Evolutionary conservation across 176 grass and related monocot genomes (phyloP).

Genomic region (Raddia guianensis): DNA sequence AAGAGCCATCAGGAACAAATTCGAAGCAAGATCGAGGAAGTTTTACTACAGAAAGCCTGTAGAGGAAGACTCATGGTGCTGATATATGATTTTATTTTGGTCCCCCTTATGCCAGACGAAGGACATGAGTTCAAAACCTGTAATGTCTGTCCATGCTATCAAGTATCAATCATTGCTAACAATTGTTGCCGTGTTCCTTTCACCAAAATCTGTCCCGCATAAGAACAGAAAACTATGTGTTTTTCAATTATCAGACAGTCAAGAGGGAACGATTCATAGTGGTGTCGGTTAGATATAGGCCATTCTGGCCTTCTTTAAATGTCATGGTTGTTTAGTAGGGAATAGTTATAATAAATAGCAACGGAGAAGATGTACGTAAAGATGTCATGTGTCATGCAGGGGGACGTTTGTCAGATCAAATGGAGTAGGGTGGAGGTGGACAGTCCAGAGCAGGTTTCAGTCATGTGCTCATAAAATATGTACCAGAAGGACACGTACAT

Average conservation of each 20-base stretch:
- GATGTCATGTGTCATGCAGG: slow-evolving; percentile 23
- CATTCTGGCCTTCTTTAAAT: slow-evolving; percentile 3
- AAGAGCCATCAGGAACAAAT: not conserved
- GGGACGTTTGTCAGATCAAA: not conserved
- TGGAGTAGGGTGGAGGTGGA: not conserved
- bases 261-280: not conserved
- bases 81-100: slow-evolving; percentile 9
- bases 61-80: not conserved
- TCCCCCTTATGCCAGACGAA: slow-evolving; percentile 10
- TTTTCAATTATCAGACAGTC: not conserved
- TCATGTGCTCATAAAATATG: slow-evolving; percentile 30
- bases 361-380: not conserved
- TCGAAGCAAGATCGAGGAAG: not conserved
- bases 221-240: not conserved
- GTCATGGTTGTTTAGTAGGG: not conserved
- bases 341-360: not conserved
- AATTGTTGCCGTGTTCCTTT: not conserved
- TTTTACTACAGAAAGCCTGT: not conserved
- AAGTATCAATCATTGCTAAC: not conserved
- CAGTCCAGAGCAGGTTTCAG: not conserved
- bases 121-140: not conserved
- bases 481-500: not conserved
- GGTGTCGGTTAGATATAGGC: not conserved
- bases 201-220: not conserved
- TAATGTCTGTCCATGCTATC: not conserved